Percentiles rank a stretch among this genome's conserved stretches.
phyloP scores from a whole-genome alignment of 257 asterid species.

The Solanum piurae region DNA sequence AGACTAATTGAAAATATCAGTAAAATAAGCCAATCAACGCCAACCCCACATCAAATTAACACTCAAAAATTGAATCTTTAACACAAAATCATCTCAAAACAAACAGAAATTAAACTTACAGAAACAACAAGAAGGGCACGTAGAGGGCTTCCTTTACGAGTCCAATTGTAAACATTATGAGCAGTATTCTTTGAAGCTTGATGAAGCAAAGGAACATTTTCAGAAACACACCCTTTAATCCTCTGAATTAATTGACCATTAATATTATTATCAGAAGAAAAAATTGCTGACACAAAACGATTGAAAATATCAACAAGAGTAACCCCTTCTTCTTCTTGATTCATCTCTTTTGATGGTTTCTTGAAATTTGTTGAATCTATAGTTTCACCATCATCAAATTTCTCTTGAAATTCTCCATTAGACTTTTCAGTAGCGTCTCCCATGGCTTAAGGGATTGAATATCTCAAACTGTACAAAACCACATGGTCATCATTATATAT shows the following conservation, averaged over 20 bases:
- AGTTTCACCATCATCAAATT: neutral
- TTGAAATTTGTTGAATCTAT: neutral
- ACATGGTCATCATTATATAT: neutral
- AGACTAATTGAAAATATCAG: neutral
- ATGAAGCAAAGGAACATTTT: conserved; percentile 52
- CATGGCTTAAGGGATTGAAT: neutral
- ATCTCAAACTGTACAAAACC: neutral
- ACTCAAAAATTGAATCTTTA: neutral
- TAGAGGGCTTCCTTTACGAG: conserved; percentile 60
- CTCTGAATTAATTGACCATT: conserved; percentile 31
- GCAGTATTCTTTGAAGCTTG: conserved; percentile 53
- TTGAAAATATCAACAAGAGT: conserved; percentile 42
- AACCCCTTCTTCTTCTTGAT: conserved; percentile 5
- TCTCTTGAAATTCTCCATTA: neutral
- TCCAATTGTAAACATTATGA: conserved; percentile 41
- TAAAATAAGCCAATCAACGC: neutral
- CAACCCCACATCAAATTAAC: neutral
- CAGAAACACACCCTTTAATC: conserved; percentile 34
- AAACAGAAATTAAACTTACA: conserved; percentile 25
- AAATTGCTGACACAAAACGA: conserved; percentile 38
- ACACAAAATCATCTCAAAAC: neutral
- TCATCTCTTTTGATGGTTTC: neutral
- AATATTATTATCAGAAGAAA: conserved; percentile 30
- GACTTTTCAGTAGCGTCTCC: neutral
- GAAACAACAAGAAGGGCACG: conserved; percentile 67